Percentiles rank a stretch among this genome's conserved stretches.
These are phyloP conservation scores for Aspergillus floridensis DNA, from an alignment of 2,329 filamentous ascomycete genomes.

Conservation along the genomic window DNA sequence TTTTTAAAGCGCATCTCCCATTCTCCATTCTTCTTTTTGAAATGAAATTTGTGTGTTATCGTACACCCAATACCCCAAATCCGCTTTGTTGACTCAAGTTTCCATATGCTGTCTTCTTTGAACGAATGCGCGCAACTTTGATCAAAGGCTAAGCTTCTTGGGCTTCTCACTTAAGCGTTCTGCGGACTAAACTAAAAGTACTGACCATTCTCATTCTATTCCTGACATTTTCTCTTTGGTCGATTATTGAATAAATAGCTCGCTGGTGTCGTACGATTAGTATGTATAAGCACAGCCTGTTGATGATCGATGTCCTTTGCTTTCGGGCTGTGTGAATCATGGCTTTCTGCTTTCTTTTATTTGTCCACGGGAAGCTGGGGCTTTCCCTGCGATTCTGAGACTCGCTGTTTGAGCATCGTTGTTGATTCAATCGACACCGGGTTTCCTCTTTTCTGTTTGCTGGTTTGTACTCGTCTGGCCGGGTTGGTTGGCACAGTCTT, in stretches of 20 bases:
- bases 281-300: constrained; percentile 19
- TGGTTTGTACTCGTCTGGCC: background rate
- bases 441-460: background rate
- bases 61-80: constrained; percentile 46
- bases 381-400: background rate
- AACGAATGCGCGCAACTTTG: constrained; percentile 31
- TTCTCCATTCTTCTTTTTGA: constrained; percentile 39
- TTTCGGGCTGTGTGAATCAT: constrained; percentile 7
- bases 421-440: background rate
- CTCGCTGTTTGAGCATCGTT: background rate
- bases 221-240: constrained; percentile 19
- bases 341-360: constrained; percentile 15
- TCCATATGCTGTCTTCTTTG: constrained; percentile 27
- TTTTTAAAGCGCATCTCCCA: constrained; percentile 36
- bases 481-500: background rate
- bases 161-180: constrained; percentile 31
- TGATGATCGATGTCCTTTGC: constrained; percentile 13
- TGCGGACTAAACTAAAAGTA: constrained; percentile 39
- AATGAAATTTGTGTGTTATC: constrained; percentile 44
- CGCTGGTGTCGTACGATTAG: constrained; percentile 26
- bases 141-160: constrained; percentile 33
- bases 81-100: constrained; percentile 36
- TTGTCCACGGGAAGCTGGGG: background rate
- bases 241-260: constrained; percentile 20
- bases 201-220: constrained; percentile 24